These are phyloP conservation scores for Acmispon strigosus DNA, from an alignment of 306 rosid genomes.

Conservation along the genomic window DNA sequence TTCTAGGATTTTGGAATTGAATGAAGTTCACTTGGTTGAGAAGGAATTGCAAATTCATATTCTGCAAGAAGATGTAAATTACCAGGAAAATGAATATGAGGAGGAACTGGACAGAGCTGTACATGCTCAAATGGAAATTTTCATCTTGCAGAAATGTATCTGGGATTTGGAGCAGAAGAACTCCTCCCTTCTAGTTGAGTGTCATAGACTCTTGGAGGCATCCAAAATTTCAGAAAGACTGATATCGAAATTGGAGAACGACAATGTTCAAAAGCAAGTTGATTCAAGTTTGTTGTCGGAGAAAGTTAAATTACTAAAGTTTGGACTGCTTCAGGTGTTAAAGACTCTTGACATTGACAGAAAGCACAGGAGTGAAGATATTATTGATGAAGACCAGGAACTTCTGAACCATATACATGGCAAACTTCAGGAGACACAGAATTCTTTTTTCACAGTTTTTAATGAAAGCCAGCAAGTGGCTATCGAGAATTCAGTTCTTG, in stretches of 20 bases:
- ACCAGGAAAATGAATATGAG: conserved; percentile 58
- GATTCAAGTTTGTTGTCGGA: conserved; percentile 38
- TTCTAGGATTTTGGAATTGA: conserved; percentile 40
- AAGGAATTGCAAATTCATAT: conserved; percentile 49
- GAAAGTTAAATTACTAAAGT: conserved; percentile 42
- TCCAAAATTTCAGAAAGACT: conserved; percentile 42
- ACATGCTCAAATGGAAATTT: conserved; percentile 49
- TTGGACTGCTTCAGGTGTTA: conserved; percentile 54
- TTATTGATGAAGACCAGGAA: conserved; percentile 36
- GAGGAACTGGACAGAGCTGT: conserved; percentile 55
- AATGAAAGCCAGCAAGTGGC: conserved; percentile 48
- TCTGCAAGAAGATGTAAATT: conserved; percentile 50
- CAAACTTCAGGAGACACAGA: conserved; percentile 45
- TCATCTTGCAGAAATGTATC: conserved; percentile 59
- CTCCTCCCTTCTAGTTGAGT: conserved; percentile 45
- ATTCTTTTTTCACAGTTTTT: conserved; percentile 24
- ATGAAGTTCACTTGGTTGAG: conserved; percentile 45
- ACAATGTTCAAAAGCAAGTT: conserved; percentile 37
- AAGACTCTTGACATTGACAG: conserved; percentile 36
- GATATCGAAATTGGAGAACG: conserved; percentile 59
- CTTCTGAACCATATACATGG: conserved; percentile 40
- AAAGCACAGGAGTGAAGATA: conserved; percentile 17
- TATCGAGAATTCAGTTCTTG: conserved; percentile 66
- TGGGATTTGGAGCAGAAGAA: conserved; percentile 50
- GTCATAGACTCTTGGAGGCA: conserved; percentile 56